phyloP scores from a whole-genome alignment of 2,329 filamentous ascomycete genomes.

The Trichoderma oligosporum region DNA sequence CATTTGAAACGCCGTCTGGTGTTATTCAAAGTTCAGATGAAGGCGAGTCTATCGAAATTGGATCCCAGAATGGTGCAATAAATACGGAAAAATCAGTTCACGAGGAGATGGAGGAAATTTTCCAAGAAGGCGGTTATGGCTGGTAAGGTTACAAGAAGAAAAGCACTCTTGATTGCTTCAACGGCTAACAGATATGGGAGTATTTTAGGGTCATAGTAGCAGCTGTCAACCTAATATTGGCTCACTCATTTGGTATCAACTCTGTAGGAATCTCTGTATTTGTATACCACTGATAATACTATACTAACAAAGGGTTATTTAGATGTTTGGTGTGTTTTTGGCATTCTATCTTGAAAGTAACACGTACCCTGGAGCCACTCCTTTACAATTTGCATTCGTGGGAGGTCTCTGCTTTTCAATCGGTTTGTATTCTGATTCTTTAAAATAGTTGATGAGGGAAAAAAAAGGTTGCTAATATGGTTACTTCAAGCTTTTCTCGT shows the following conservation, averaged over 20 bases:
- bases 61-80: background rate
- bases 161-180: background rate
- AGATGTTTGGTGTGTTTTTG: constrained; percentile 45
- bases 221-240: background rate
- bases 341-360: constrained; percentile 55
- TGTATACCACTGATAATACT: background rate
- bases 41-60: background rate
- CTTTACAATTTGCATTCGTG: constrained; percentile 70
- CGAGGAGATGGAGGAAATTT: background rate
- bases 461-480: constrained; percentile 57
- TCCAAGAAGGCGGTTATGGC: constrained; percentile 8
- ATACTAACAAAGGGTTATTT: background rate
- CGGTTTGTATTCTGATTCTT: constrained; percentile 56
- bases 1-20: background rate
- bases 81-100: background rate
- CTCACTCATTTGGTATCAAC: constrained; percentile 10
- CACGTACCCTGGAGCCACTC: constrained; percentile 59
- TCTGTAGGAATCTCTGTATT: background rate
- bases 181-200: background rate
- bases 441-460: constrained; percentile 56
- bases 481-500: constrained; percentile 35
- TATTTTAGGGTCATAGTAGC: constrained; percentile 1
- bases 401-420: constrained; percentile 42
- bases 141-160: background rate
- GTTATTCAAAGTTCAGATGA: background rate